A percentile compares a stretch with the other conserved stretches of the same genome.
phyloP scores from a whole-genome alignment of 2,329 filamentous ascomycete species.

The Ramularia collo-cygni region DNA sequence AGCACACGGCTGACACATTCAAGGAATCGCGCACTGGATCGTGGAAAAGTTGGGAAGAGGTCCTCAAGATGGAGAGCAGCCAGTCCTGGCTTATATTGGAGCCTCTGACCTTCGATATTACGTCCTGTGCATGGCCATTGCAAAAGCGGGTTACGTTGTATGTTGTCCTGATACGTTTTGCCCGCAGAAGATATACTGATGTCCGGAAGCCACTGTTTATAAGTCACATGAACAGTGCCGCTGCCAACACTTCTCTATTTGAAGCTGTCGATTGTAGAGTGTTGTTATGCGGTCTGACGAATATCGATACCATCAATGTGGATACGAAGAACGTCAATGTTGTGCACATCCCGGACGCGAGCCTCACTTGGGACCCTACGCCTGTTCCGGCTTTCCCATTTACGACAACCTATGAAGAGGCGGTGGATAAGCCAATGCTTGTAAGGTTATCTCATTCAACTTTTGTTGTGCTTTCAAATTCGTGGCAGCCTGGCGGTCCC shows the following conservation, averaged over 20 bases:
- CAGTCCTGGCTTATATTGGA: constrained; percentile 1
- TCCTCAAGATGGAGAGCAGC: background rate
- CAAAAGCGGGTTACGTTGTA: background rate
- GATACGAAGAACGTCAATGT: background rate
- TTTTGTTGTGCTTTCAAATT: too few species aligned
- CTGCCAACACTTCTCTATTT: constrained; percentile 1
- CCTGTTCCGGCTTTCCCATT: constrained; percentile 1
- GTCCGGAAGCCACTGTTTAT: constrained; percentile 1
- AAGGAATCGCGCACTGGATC: constrained; percentile 3
- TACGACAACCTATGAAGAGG: background rate
- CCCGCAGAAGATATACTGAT: too few species aligned
- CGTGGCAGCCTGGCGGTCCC: too few species aligned
- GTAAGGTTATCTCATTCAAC: background rate
- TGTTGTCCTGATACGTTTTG: background rate
- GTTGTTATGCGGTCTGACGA: background rate
- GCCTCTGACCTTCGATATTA: constrained; percentile 1
- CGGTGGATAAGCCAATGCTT: background rate
- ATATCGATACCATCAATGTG: background rate
- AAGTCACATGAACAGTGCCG: constrained; percentile 3
- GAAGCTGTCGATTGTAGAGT: background rate
- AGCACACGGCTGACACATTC: background rate
- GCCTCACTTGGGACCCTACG: background rate
- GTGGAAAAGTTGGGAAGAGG: background rate
- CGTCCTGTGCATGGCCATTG: constrained; percentile 1
- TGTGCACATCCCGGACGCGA: background rate